Percentiles rank a stretch among this genome's conserved stretches.
Evolutionary conservation across 2,329 filamentous ascomycete species (phyloP).

Genomic region (Ophiocordyceps camponoti-floridani): DNA sequence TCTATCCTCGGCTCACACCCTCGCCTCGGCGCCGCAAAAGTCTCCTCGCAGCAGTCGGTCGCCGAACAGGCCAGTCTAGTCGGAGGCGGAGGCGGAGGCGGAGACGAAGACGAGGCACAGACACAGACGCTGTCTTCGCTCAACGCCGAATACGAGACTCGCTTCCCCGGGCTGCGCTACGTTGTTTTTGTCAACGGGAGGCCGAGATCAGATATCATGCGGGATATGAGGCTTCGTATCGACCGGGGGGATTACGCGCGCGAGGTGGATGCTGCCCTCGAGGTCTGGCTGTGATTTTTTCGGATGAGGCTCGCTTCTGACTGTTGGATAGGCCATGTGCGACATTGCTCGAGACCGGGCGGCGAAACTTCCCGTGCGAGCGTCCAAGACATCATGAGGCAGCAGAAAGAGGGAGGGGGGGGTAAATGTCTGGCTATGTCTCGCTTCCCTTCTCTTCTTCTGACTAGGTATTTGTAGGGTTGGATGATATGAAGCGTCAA

Average conservation of each 20-base stretch:
- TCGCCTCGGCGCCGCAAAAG: conserved; percentile 61
- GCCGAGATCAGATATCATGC: conserved; percentile 55
- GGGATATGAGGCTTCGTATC: conserved; percentile 64
- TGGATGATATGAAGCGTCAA: neutral
- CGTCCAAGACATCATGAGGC: neutral
- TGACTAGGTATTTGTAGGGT: neutral
- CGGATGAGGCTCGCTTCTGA: neutral
- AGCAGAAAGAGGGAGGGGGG: neutral
- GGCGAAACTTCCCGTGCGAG: conserved; percentile 30
- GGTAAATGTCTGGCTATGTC: neutral
- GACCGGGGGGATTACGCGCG: conserved; percentile 42
- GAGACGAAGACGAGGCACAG: no score
- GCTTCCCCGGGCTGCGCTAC: conserved; percentile 69
- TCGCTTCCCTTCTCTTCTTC: neutral
- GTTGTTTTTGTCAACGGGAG: conserved; percentile 86
- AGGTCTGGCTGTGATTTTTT: conserved; percentile 29
- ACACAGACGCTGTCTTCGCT: conserved; percentile 43
- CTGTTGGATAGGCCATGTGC: conserved; percentile 59
- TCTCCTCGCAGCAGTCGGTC: conserved; percentile 66
- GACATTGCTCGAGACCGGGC: conserved; percentile 75
- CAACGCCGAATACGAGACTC: conserved; percentile 65
- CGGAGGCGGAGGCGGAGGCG: conserved; percentile 25
- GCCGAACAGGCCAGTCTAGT: conserved; percentile 61
- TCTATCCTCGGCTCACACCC: conserved; percentile 68
- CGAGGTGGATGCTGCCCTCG: conserved; percentile 58